A percentile compares a stretch with the other conserved stretches of the same genome.
phyloP scores from a whole-genome alignment of 805 yeast species.

The Candida piceae region DNA sequence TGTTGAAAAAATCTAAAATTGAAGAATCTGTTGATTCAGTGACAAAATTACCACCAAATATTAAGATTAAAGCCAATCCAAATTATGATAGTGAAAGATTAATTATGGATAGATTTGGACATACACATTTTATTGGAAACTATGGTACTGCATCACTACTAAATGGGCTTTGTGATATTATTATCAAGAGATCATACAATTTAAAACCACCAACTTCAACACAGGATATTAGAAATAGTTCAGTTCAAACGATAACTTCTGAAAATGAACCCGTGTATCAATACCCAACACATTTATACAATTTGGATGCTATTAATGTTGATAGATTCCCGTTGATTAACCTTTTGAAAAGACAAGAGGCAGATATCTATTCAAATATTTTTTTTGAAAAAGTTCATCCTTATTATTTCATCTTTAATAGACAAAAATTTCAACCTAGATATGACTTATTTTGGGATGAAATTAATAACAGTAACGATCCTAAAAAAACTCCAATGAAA shows the following conservation, averaged over 20 bases:
- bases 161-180: slow-evolving; percentile 38
- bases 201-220: slow-evolving; percentile 32
- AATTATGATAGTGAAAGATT: slow-evolving; percentile 30
- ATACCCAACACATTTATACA: slow-evolving; percentile 30
- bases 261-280: slow-evolving; percentile 32
- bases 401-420: slow-evolving; percentile 38
- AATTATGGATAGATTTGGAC: slow-evolving; percentile 40
- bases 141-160: slow-evolving; percentile 41
- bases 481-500: slow-evolving; percentile 12
- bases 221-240: slow-evolving; percentile 28
- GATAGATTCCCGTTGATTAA: slow-evolving; percentile 36
- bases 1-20: not conserved
- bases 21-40: not conserved
- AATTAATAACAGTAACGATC: slow-evolving; percentile 14
- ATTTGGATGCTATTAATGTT: slow-evolving; percentile 27
- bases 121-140: slow-evolving; percentile 43
- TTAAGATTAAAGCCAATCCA: slow-evolving; percentile 16
- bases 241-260: slow-evolving; percentile 31
- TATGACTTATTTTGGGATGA: slow-evolving; percentile 39
- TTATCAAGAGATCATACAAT: slow-evolving; percentile 34
- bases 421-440: slow-evolving; percentile 27
- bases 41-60: slow-evolving; percentile 16
- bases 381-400: slow-evolving; percentile 42
- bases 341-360: slow-evolving; percentile 30
- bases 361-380: slow-evolving; percentile 31